Evolutionary conservation across 345 rosid species (phyloP), one percentile per base, ranked within the genome.

Genomic region (Psidium guajava): DNA sequence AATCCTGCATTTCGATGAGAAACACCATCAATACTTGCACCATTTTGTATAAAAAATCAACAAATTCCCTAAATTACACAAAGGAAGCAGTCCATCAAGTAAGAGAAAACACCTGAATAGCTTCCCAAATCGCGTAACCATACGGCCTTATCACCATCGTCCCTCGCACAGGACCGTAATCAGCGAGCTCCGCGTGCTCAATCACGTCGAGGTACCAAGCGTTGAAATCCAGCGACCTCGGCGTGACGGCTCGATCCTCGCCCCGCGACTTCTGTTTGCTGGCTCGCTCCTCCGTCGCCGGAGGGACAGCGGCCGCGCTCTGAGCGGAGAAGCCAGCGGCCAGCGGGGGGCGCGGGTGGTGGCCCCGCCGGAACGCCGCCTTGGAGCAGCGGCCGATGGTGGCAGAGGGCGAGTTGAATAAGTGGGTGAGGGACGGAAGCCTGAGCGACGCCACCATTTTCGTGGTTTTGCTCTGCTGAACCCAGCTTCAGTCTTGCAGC

Each of bases 91-190:
- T 69, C 73, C 40, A 82, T 58, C 27, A 1, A 18, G 32, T 81
- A 20, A 32, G 64, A 32, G n/a, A 40, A 47, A 81, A 49, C 27
- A 97, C 99, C 98, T 97, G 98, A 88, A 97, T 97, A 32, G 98
- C 96, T 92, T 97, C 98, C 98, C 98, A 95, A 56, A 97, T 95
- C 58, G 99, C 96, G 57, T 95, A 95, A 52, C 98, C 99, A 56
- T 97, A 95, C 2, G 99, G 98, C 11, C 98, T 93, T 88, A 95
- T 95, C 36, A 95, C 98, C 99, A 97, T 95, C 11, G 99, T 95
- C 6, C 99, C 99, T 56, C 98, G 95, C 85, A 97, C 98, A 1
- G 96, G 98, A 81, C 99, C 98, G 58, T 95, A 95, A 89, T 97
- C 99, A 8, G 98, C 98, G 54, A 97, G 94, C 87, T 97, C 98